phyloP scores from a whole-genome alignment of 2,329 filamentous ascomycete genomes.

The Aureobasidium leucospermi region DNA sequence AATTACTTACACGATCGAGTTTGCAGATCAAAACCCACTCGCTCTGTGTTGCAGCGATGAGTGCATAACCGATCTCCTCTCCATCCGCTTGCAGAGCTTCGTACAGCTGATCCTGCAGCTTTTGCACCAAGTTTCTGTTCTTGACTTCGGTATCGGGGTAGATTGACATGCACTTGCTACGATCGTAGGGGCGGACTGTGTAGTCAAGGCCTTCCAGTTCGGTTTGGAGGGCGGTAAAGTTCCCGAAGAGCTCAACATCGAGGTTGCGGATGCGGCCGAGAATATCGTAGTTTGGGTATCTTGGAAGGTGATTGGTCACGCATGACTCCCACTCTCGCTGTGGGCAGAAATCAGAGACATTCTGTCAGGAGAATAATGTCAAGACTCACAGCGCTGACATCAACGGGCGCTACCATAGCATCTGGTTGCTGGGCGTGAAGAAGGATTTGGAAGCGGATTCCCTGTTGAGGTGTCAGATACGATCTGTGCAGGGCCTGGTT shows the following conservation, averaged over 20 bases:
- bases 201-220: not conserved
- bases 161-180: not conserved
- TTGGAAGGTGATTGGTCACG: not conserved
- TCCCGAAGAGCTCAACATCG: constrained; percentile 3
- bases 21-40: not conserved
- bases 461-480: not conserved
- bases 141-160: not conserved
- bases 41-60: not conserved
- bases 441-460: not conserved
- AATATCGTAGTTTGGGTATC: not conserved
- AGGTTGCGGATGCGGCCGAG: constrained; percentile 9
- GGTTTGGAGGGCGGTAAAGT: not conserved
- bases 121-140: not conserved
- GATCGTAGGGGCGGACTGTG: not conserved
- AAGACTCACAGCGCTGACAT: not conserved
- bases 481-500: not conserved
- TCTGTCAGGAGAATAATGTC: not conserved
- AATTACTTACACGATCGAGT: not conserved
- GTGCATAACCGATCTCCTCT: not conserved
- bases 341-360: too few relatives aligned
- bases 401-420: not conserved
- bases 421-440: not conserved
- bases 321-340: not conserved
- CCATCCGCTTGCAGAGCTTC: not conserved
- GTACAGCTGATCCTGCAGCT: not conserved